Base-by-base conservation (phyloP, 768 basidiomycete species). In the Tricholoma furcatifolium region DNA sequence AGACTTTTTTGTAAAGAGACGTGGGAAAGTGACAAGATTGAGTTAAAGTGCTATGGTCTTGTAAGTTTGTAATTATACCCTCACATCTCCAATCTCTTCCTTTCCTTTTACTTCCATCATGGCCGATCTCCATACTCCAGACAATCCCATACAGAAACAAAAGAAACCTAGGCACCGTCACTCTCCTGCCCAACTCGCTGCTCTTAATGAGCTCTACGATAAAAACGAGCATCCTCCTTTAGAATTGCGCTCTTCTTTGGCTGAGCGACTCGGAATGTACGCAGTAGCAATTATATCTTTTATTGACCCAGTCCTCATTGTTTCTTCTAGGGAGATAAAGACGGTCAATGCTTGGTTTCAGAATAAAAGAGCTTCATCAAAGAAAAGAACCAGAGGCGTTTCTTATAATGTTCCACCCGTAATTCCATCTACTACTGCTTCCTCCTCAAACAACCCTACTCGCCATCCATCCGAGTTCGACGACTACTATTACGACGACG, bases 341-440 rank as follows among this genome's bases (percentile, higher is more conserved):
- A 88, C 87, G 2, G 88, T 91, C 65, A 87, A 88, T 65, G 86
- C 89, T 12, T 91, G 87, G 85, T 91, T 91, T 70, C 88, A 91
- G 72, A 91, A 91, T 66, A 91, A 90, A 75, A 79, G 89, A 50
- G 88, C 89, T 6, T 89, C 88, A 11, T 83, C 81, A 60, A 91
- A 89, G 78, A 91, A 91, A 70, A 79, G 73, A 67, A 79, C 77
- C 66, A 74, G 65, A 56, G 48, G 59, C 36, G 61, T 64, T 56
- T 61, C 64, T 43, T 61, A 60, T 49, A 75, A 70, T 59, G 63
- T 54, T 58, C 68, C 50, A 53, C 71, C 54, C 63, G 67, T 67
- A 62, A 74, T 64, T 60, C 62, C 66, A 14, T 58, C 59, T 24
- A 62, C 70, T 47, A 62, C 69, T 50, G 63, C 74, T 43, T 67